Evolutionary conservation across 1,284 basidiomycete species (phyloP), one percentile per base, ranked within the genome.

Genomic region (Boletellus sp.): DNA sequence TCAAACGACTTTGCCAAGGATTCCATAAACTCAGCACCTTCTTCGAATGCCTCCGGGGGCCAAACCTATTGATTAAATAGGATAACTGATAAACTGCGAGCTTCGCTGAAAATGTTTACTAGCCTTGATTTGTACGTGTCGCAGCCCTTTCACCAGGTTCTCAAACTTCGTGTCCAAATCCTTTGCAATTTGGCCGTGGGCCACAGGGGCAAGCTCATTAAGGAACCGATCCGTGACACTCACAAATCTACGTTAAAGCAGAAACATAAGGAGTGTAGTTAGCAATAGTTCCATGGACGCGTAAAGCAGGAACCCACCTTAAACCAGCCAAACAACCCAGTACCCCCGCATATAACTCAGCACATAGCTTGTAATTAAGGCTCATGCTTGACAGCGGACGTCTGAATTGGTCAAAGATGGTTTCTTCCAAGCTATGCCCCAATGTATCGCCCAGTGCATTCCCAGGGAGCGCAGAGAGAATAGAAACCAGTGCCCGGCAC

Each of bases 21-120:
- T 44, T 91, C 84, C 65, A 97, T 71, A 58, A 97, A 96, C 55
- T 97, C 94, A 5, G 93, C 88, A 3, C 90, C 91, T 66, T 95
- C 89, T 64, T 97, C 94, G 51, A 97, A 94, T 3, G 87, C 82
- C 60, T 94, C 89, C 34, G 92, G 88, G 0, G 94, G 94, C 79
- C 92, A 97, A 29, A 94, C 90, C 88, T 91, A 56, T 36, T 8
- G 7, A 46, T 30, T 19, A 41, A 0, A 37, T 51, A 38, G 39
- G 44, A 42, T 19, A 2, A 19, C 22, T 13, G 10, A 30, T 8
- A 25, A 30, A 38, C 5, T 16, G 32, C 19, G 20, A 8, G 19
- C 10, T 19, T 22, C 19, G 22, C 37, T 48, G 41, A 11, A 21
- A n/a, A 29, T 39, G 6, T n/a, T 7, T 5, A 49, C 69, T 41